Percentiles rank a stretch among this genome's conserved stretches.
Conservation (phyloP, 306 rosid species). For the Cucurbita pepo region DNA sequence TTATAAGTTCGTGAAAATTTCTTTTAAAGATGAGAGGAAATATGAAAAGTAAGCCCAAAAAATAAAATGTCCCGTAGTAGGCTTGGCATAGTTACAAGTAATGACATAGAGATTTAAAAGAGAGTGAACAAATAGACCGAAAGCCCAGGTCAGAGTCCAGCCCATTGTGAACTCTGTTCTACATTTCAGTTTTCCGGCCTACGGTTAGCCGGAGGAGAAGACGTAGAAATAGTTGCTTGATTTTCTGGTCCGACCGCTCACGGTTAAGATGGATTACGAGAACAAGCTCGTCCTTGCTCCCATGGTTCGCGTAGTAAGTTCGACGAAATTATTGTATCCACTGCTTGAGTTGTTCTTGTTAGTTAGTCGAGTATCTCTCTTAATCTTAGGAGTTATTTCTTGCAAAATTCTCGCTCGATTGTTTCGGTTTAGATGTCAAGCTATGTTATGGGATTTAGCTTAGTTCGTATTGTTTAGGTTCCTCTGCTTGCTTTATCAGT, state of each 20-base stretch:
- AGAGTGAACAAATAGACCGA: background rate
- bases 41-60: too few relatives aligned
- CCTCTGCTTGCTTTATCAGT: background rate
- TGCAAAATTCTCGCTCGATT: background rate
- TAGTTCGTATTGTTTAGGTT: background rate
- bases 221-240: background rate
- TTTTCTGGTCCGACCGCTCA: background rate
- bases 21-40: too few relatives aligned
- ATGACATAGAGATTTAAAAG: too few relatives aligned
- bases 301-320: slow-evolving; percentile 92
- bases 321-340: background rate
- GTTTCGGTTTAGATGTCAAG: background rate
- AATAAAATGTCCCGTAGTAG: too few relatives aligned
- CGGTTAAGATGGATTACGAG: slow-evolving; percentile 44
- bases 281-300: slow-evolving; percentile 83
- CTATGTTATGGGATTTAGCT: background rate
- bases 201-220: background rate
- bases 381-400: background rate
- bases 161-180: background rate
- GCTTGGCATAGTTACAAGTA: too few relatives aligned
- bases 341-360: background rate
- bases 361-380: background rate
- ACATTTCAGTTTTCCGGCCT: background rate
- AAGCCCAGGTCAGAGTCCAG: background rate
- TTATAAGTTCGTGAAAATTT: too few relatives aligned